Evolutionary conservation across 495 filamentous ascomycete species (phyloP), one percentile per base, ranked within the genome.

Genomic region (Lepidopterella palustris): DNA sequence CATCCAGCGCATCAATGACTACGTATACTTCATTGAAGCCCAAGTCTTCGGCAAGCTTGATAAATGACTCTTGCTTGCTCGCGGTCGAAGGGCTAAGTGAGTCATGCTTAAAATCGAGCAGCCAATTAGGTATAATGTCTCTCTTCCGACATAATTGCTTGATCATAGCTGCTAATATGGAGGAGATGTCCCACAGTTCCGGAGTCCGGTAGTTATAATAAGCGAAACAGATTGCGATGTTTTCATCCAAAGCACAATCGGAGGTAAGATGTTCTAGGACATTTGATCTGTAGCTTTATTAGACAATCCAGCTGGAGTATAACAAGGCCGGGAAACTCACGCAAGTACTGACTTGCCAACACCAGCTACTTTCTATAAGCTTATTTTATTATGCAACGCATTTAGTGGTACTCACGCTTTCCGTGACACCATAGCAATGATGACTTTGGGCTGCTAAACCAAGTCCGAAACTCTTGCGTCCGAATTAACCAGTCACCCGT

Each of bases 401-500:
- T 31, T 28, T 9, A 42, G 20, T 26, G 2, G 13, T 11, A 58
- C 55, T 51, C 35, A 58, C 55, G 55, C 45, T 3, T 39, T 29
- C 55, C 55, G 18, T 58, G 27, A 42, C 55, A 58, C 55, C 55
- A 58, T 21, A 58, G 45, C 42, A 58, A 40, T 8, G 57, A 4
- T 9, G 48, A 59, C 4, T n/a, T 59, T 5, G 47, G 21, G 28
- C 5, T 6, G 29, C 32, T 21, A 13, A 53, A 20, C 57, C 55
- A 58, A 26, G 28, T 31, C 25, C 28, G 39, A 51, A 28, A 58
- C 55, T 58, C 40, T 3, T 51, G 1, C 15, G 25, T 59, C 4
- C 54, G 29, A 53, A 54, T 5, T 25, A 59, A 28, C 57, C 57
- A 59, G 28, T 59, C 57, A 53, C 57, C 57, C 1, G 57, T 59